Conservation (phyloP, 2,329 filamentous ascomycete species). For the Emmonsiellopsis sp. region DNA sequence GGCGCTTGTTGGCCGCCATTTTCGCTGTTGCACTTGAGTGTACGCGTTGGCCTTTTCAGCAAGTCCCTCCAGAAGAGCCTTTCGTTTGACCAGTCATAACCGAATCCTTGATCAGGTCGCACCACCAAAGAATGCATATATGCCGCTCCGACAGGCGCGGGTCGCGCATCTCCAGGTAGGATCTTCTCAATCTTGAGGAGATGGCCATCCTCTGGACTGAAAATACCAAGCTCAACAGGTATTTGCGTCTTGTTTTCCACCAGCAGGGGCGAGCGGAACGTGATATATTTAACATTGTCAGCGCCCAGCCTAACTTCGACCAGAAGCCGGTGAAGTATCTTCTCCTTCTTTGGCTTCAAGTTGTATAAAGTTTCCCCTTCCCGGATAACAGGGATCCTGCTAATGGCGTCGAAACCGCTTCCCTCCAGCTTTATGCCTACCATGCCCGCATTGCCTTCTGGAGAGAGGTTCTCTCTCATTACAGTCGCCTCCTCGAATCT, state of each 20-base stretch:
- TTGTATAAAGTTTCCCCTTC: constrained; percentile 90
- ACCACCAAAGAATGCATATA: constrained; percentile 82
- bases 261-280: constrained; percentile 78
- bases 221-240: constrained; percentile 85
- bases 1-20: constrained; percentile 58
- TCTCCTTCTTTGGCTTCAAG: constrained; percentile 75
- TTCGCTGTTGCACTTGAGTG: constrained; percentile 81
- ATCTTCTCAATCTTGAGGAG: constrained; percentile 98
- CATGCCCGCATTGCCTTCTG: constrained; percentile 69
- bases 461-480: constrained; percentile 83
- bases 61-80: constrained; percentile 88
- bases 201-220: constrained; percentile 76
- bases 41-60: constrained; percentile 71
- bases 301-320: constrained; percentile 85
- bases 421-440: constrained; percentile 80
- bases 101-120: constrained; percentile 89
- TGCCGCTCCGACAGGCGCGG: constrained; percentile 83
- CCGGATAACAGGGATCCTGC: constrained; percentile 80
- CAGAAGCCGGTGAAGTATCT: constrained; percentile 76
- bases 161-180: constrained; percentile 76
- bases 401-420: constrained; percentile 85
- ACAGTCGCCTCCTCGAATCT: constrained; percentile 94
- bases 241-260: constrained; percentile 97
- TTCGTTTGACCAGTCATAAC: constrained; percentile 89
- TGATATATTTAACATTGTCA: constrained; percentile 98